A percentile compares a stretch with the other conserved stretches of the same genome.
phyloP scores from a whole-genome alignment of 106 monocot species.

The Phalaenopsis aphrodite region DNA sequence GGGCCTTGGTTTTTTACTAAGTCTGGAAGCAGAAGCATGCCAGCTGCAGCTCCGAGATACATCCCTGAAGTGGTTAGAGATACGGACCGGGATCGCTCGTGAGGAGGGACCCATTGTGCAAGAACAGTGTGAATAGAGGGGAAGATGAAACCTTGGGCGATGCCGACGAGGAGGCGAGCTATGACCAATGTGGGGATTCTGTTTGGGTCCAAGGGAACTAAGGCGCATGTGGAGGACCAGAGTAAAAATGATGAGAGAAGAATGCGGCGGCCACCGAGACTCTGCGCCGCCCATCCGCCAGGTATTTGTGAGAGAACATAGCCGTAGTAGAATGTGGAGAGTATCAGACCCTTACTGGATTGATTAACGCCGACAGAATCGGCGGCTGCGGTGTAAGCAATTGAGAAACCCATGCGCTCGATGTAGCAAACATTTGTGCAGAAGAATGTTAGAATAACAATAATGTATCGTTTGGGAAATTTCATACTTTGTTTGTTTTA shows the following conservation, averaged over 20 bases:
- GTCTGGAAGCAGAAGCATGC: conserved; percentile 72
- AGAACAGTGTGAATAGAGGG: conserved; percentile 92
- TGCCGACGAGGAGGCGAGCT: conserved; percentile 78
- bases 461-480: conserved; percentile 59
- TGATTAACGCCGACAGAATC: conserved; percentile 63
- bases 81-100: conserved; percentile 86
- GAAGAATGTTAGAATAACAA: conserved; percentile 60
- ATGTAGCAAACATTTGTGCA: conserved; percentile 74
- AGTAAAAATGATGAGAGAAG: conserved; percentile 72
- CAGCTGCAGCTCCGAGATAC: conserved; percentile 84
- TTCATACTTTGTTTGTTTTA: not conserved
- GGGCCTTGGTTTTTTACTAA: conserved; percentile 64
- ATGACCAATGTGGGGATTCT: conserved; percentile 35
- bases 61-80: conserved; percentile 97
- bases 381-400: conserved; percentile 79
- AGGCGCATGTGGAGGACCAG: conserved; percentile 72
- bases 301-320: conserved; percentile 88
- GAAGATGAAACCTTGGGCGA: conserved; percentile 91
- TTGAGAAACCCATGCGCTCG: conserved; percentile 80
- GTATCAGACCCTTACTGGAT: conserved; percentile 81
- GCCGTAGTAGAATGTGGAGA: conserved; percentile 83
- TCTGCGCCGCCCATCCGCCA: conserved; percentile 85
- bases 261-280: conserved; percentile 61
- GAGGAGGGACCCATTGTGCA: conserved; percentile 95
- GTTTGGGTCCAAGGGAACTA: conserved; percentile 66